A percentile compares a stretch with the other conserved stretches of the same genome.
Evolutionary conservation across 1,284 basidiomycete species (phyloP).

Genomic region (Sparassis latifolia): DNA sequence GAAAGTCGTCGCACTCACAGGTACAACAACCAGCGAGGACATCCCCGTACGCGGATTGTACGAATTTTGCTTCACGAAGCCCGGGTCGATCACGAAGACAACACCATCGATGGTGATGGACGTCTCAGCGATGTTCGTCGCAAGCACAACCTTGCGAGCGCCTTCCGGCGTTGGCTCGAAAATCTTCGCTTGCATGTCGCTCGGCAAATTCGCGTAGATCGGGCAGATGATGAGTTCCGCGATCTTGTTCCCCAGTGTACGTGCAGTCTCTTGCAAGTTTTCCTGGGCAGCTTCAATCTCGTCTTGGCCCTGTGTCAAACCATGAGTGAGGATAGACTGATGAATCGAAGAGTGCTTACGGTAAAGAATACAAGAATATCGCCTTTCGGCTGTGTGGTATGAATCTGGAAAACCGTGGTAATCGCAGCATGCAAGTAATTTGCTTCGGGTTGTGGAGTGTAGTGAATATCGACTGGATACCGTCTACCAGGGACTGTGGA

Average conservation of each 20-base stretch:
- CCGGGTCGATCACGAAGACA: constrained; percentile 96
- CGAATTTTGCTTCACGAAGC: constrained; percentile 96
- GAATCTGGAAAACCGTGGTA: constrained; percentile 98
- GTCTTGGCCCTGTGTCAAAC: constrained; percentile 78
- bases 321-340: neutral
- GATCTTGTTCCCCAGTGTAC: constrained; percentile 94
- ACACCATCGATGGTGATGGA: constrained; percentile 98
- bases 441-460: constrained; percentile 95
- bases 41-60: constrained; percentile 96
- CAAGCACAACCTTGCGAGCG: constrained; percentile 93
- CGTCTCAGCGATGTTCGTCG: constrained; percentile 98
- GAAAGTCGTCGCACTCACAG: constrained; percentile 46
- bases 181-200: constrained; percentile 99
- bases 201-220: constrained; percentile 96
- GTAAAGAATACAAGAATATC: constrained; percentile 98
- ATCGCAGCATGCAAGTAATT: constrained; percentile 99
- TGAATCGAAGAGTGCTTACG: constrained; percentile 34
- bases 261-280: constrained; percentile 91
- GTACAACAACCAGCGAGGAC: constrained; percentile 91
- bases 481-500: constrained; percentile 86
- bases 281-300: constrained; percentile 98
- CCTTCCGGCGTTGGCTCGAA: constrained; percentile 98
- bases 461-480: constrained; percentile 98
- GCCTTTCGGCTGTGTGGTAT: constrained; percentile 97
- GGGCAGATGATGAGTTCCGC: constrained; percentile 93